Base-by-base conservation (phyloP, 2,329 filamentous ascomycete genomes). In the Pseudogymnoascus sp. region DNA sequence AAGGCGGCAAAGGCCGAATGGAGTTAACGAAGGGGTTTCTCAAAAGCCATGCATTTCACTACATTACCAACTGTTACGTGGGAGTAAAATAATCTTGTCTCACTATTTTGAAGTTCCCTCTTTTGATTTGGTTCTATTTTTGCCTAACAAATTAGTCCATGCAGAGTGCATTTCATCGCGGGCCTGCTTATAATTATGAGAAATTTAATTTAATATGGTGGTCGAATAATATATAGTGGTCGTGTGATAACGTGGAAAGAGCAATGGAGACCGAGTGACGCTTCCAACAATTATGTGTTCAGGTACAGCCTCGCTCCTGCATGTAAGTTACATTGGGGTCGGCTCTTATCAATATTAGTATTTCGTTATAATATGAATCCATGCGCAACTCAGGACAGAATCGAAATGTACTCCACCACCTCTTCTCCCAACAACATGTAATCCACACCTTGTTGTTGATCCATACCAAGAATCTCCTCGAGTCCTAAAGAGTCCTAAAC, bases 1-100 rank as follows among this genome's bases (percentile, higher is more conserved):
- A 57, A 57, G 51, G 51, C 51, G 51, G 51, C 51, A 57, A 18
- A 36, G 51, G 29, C 51, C 51, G 51, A 18, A 57, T 34, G 26
- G 51, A 36, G 51, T 18, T 57, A 57, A 57, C 29, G 10, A 34
- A 16, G 12, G 47, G 8, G 8, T n/a, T 34, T 29, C 26, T 29
- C 29, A 57, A 47, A 57, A 12, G 51, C 51, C n/a, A 10, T 34
- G 51, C n/a, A 57, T 57, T 34, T 57, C 8, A 16, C 47, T 18
- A 34, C 16, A 54, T 11, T 54, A n/a, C 37, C 14, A 10, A 26
- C 42, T 47, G 11, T 54, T 54, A 29, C 12, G 23, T 7, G 21
- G 23, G 26, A 16, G 8, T 57, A 23, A 26, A 47, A 21, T 57
- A 16, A 57, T 57, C 29, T 11, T 5, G n/a, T 57, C n/a, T 31